Percentiles rank a stretch among this genome's conserved stretches.
phyloP scores from a whole-genome alignment of 108 stramenopile species.

The Nitzschia sp. region DNA sequence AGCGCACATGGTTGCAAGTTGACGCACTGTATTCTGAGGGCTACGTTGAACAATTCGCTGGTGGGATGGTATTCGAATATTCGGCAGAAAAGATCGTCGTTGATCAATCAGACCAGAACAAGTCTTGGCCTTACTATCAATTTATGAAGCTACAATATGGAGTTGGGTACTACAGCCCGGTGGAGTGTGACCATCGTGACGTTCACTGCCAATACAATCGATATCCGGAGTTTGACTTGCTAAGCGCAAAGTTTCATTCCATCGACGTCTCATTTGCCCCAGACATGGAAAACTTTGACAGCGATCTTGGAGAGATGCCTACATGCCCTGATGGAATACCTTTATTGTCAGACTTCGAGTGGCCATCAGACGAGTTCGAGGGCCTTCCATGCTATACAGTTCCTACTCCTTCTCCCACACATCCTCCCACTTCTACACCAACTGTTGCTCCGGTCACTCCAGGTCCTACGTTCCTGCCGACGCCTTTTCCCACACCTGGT shows the following conservation, averaged over 20 bases:
- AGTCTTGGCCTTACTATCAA: constrained; percentile 33
- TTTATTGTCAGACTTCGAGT: constrained; percentile 23
- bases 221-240: constrained; percentile 24
- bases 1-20: constrained; percentile 35
- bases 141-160: constrained; percentile 30
- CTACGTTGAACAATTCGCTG: constrained; percentile 35
- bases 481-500: neutral
- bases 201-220: constrained; percentile 24
- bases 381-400: constrained; percentile 10
- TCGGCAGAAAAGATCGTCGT: constrained; percentile 34
- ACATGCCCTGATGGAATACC: constrained; percentile 24
- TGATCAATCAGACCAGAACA: neutral
- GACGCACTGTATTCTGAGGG: constrained; percentile 23
- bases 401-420: constrained; percentile 17
- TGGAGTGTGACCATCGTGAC: constrained; percentile 25
- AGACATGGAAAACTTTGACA: neutral
- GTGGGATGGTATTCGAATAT: constrained; percentile 51
- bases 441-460: neutral
- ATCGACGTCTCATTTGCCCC: constrained; percentile 1
- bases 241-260: neutral
- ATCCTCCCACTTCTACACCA: neutral
- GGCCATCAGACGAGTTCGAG: constrained; percentile 23
- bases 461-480: neutral
- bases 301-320: constrained; percentile 9
- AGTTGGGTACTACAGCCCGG: constrained; percentile 37